Evolutionary conservation across 305 asterid species (phyloP), one percentile per base, ranked within the genome.

Genomic region (Solanum chacoense): DNA sequence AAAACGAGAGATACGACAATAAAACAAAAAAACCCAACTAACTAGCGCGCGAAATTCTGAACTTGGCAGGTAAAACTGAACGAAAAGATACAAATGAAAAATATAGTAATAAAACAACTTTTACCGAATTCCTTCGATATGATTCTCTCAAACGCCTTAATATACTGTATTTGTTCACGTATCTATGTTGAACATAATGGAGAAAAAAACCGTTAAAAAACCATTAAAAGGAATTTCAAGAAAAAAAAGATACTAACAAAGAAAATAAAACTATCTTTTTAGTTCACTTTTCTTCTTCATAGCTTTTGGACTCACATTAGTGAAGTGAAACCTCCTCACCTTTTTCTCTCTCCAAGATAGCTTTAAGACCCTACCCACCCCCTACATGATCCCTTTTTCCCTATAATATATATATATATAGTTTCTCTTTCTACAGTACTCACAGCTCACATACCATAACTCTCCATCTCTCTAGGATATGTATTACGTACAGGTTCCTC

Each of bases 401-500:
- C 65, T 22, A 73, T n/a, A 42, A 7, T 12, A 79, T 7, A 79
- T 12, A n/a, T 35, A 22, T 35, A 79, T 13, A 79, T 79, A 13
- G 24, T 80, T 81, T 45, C 72, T 45, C 40, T 81, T 50, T 81
- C 72, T 81, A 81, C 65, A 81, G 86, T 81, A 8, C 7, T 81
- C 86, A 81, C 86, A 81, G 86, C 86, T 81, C 86, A 81, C 86
- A 81, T 28, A 81, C 72, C 72, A 81, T 81, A 81, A 81, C 86
- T 81, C 40, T 36, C 86, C 86, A 81, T 81, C 86, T 81, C 72
- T 81, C 86, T 42, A 45, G 72, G 86, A 81, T 81, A 81, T 81
- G 86, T 81, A 29, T 45, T 29, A 81, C 55, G 86, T 81, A 78
- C 32, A 81, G 71, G 28, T 18, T 42, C 8, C 86, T 2, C 38